Conservation (phyloP, 2,329 filamentous ascomycete genomes). For the Penicillium verrucosum region DNA sequence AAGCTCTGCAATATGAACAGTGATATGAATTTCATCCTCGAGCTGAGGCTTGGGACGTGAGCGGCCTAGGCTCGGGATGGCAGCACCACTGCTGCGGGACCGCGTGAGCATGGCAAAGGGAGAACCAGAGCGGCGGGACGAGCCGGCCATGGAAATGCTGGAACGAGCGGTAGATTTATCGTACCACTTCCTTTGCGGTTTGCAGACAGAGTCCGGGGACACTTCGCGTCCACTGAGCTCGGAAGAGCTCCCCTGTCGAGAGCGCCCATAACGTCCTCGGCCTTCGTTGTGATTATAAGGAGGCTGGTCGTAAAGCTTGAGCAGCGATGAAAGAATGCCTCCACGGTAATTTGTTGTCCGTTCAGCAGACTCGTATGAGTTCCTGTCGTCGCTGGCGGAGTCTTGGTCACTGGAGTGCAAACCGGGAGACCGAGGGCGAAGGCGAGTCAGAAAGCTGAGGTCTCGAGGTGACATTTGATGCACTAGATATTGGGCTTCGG, state of each 20-base stretch:
- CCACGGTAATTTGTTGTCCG: constrained; percentile 66
- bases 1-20: constrained; percentile 63
- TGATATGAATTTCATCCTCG: constrained; percentile 55
- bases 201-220: constrained; percentile 34
- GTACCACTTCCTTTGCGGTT: constrained; percentile 39
- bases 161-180: constrained; percentile 39
- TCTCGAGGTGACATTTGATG: constrained; percentile 39
- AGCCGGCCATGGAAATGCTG: constrained; percentile 33
- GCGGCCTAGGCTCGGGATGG: constrained; percentile 22
- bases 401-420: constrained; percentile 32
- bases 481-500: constrained; percentile 34
- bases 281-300: constrained; percentile 18
- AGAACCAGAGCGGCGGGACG: constrained; percentile 29
- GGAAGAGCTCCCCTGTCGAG: constrained; percentile 32
- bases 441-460: constrained; percentile 32
- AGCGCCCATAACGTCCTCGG: constrained; percentile 28
- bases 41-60: constrained; percentile 16
- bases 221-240: constrained; percentile 31
- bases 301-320: constrained; percentile 65
- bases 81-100: constrained; percentile 37
- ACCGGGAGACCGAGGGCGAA: constrained; percentile 31
- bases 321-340: constrained; percentile 68
- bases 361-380: constrained; percentile 59
- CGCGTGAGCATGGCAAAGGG: constrained; percentile 34
- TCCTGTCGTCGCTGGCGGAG: constrained; percentile 38